Base-by-base conservation (phyloP, 164 flowering plant genomes). In the Vitis amurensis region DNA sequence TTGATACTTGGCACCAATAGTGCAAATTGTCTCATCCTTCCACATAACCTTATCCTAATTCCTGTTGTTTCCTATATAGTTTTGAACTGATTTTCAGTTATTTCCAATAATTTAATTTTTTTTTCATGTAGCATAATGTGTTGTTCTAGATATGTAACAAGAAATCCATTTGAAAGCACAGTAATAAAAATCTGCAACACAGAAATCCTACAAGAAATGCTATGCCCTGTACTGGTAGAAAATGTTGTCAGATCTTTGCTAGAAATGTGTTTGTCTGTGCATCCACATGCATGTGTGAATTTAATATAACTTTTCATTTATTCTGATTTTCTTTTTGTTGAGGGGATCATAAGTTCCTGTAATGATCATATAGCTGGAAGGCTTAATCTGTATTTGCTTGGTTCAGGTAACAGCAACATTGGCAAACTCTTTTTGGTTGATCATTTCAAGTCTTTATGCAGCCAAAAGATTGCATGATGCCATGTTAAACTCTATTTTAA, bases 341-440 rank as follows among this genome's bases (percentile, higher is more conserved):
- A 31, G 44, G 44, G 44, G 44, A 31, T 31, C 44, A 4, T 31
- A 31, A 31, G 8, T 31, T 31, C 44, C 44, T 31, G 44, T 31
- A 31, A 31, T 31, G 44, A 31, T 16, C 47, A 31, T 31, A 14
- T 15, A 49, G 37, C 51, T 23, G 4, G 50, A 17, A 10, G 44
- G 19, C 63, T 29, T 58, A 68, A 11, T 50, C 53, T 47, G 23
- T 14, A 12, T 52, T 69, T 68, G n/a, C 31, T 70, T 29, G 53
- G 59, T 85, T 73, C 88, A 94, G 99, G 98, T 94, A n/a, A 70
- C 82, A 50, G 87, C 93, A 73, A 83, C 92, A 11, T 76, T 95
- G 75, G 47, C 72, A 49, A 93, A 93, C 81, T 93, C 98, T 11
- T 95, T 71, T 81, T 91, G 97, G 97, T 73, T 95, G 80, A 90